These are phyloP conservation scores for Aspergillus egyptiacus DNA, from an alignment of 495 filamentous ascomycete genomes.

Conservation along the genomic window DNA sequence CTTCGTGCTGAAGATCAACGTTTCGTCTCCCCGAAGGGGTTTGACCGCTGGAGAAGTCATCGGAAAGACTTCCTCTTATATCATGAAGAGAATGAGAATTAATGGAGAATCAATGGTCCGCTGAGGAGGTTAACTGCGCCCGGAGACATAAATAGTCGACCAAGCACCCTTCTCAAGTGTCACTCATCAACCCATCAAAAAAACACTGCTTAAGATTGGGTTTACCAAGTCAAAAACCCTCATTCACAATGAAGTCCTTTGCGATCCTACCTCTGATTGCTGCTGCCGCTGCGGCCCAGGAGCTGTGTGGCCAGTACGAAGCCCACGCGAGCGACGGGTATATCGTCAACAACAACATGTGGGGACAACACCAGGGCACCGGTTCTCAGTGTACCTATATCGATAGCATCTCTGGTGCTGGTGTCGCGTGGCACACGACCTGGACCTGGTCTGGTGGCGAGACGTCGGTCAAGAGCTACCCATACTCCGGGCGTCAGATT, in stretches of 20 bases:
- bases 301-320: conserved; percentile 36
- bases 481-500: conserved; percentile 27
- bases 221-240: neutral
- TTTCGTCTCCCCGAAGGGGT: neutral
- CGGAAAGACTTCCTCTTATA: neutral
- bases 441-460: conserved; percentile 41
- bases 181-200: neutral
- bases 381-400: conserved; percentile 42
- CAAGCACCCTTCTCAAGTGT: neutral
- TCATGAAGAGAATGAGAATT: too few species aligned
- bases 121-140: neutral
- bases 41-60: neutral
- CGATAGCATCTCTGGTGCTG: conserved; percentile 23
- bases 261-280: neutral
- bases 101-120: neutral
- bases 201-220: neutral
- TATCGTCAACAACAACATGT: conserved; percentile 43
- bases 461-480: conserved; percentile 42
- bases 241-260: conserved; percentile 4
- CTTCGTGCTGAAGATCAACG: neutral
- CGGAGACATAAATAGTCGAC: neutral
- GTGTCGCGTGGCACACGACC: conserved; percentile 32
- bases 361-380: conserved; percentile 31
- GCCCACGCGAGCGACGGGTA: conserved; percentile 31
- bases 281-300: conserved; percentile 14